Evolutionary conservation across 2,329 filamentous ascomycete species (phyloP).

Genomic region (Hypoxylon sp.): DNA sequence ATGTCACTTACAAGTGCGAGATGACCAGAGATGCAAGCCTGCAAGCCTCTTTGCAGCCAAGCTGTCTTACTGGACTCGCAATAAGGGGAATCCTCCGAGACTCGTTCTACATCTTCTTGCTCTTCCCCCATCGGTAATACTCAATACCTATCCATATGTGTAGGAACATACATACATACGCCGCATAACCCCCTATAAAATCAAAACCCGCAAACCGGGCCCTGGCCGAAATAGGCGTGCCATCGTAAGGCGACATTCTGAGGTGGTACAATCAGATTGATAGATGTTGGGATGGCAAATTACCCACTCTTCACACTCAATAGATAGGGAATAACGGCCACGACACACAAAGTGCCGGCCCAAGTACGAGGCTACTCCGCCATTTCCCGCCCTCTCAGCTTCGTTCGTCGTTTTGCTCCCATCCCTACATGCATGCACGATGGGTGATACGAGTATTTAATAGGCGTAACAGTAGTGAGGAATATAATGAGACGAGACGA

Average conservation of each 20-base stretch:
- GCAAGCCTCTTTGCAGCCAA: slow-evolving; percentile 8
- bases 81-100: slow-evolving; percentile 8
- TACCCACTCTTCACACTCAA: slow-evolving; percentile 3
- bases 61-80: slow-evolving; percentile 18
- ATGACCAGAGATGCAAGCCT: slow-evolving; percentile 14
- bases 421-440: slow-evolving; percentile 23
- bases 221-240: slow-evolving; percentile 30
- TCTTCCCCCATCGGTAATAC: slow-evolving; percentile 8
- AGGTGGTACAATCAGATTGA: slow-evolving; percentile 22
- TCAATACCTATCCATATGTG: slow-evolving; percentile 10
- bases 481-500: slow-evolving; percentile 27
- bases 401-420: slow-evolving; percentile 15
- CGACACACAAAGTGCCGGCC: slow-evolving; percentile 34
- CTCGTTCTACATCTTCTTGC: slow-evolving; percentile 6
- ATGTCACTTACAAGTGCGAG: slow-evolving; percentile 5
- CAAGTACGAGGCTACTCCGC: slow-evolving; percentile 38
- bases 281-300: neutral
- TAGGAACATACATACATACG: slow-evolving; percentile 12
- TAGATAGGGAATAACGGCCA: slow-evolving; percentile 33
- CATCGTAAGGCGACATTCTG: slow-evolving; percentile 30
- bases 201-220: slow-evolving; percentile 36
- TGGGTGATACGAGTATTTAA: slow-evolving; percentile 30
- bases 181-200: slow-evolving; percentile 19
- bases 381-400: slow-evolving; percentile 31
- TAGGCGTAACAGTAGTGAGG: slow-evolving; percentile 23